phyloP scores from a whole-genome alignment of 345 rosid genomes.

The Aquilaria yunnanensis region DNA sequence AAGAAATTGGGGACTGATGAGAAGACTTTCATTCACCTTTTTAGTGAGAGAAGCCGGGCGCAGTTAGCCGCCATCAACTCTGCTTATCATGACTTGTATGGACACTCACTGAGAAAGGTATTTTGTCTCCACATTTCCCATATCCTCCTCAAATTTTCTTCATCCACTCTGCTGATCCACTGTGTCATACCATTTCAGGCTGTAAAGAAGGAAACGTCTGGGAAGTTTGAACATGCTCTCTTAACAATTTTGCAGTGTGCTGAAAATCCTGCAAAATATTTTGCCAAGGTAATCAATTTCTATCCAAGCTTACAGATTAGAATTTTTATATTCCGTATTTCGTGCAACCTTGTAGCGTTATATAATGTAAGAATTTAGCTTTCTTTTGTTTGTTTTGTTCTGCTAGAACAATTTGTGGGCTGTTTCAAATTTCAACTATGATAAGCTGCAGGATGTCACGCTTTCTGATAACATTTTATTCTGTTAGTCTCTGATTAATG shows the following conservation, averaged over 20 bases:
- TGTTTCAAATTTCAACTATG: no score
- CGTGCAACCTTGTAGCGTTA: not conserved
- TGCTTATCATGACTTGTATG: constrained; percentile 41
- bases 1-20: constrained; percentile 69
- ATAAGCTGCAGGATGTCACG: no score
- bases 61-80: constrained; percentile 45
- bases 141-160: not conserved
- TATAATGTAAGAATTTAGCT: no score
- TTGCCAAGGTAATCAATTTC: constrained; percentile 39
- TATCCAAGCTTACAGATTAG: not conserved
- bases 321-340: not conserved
- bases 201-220: constrained; percentile 58
- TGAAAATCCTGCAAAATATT: constrained; percentile 48
- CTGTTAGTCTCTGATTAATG: no score
- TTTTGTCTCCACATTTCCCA: not conserved
- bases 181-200: constrained; percentile 30
- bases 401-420: no score
- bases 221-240: constrained; percentile 44
- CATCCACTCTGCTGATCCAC: not conserved
- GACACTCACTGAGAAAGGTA: constrained; percentile 53
- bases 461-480: no score
- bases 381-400: no score
- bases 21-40: constrained; percentile 45
- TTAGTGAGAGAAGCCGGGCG: constrained; percentile 52
- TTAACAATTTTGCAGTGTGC: constrained; percentile 44